Percentiles rank a stretch among this genome's conserved stretches.
These are phyloP conservation scores for Claviceps cyperi DNA, from an alignment of 2,329 filamentous ascomycete genomes.

Conservation along the genomic window DNA sequence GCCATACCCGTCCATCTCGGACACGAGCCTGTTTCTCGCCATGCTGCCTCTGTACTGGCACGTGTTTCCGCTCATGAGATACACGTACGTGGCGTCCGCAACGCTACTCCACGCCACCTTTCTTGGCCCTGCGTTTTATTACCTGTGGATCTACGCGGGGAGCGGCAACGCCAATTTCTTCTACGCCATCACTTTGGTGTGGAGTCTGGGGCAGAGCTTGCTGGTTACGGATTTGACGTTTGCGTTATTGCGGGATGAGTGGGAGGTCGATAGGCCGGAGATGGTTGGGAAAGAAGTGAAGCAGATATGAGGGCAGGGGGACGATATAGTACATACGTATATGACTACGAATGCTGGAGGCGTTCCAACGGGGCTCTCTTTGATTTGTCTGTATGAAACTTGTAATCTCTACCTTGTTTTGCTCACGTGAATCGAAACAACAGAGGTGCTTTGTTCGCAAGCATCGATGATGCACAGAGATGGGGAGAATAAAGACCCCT, in stretches of 20 bases:
- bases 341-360: background rate
- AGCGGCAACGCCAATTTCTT: conserved; percentile 99
- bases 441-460: too few species aligned
- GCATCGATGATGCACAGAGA: too few species aligned
- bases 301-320: conserved; percentile 48
- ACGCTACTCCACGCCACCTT: conserved; percentile 78
- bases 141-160: conserved; percentile 95
- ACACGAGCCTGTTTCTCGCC: conserved; percentile 74
- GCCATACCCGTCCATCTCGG: conserved; percentile 86
- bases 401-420: too few species aligned
- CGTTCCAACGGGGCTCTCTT: background rate
- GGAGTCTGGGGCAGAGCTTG: conserved; percentile 80
- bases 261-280: conserved; percentile 83
- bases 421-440: too few species aligned
- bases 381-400: too few species aligned
- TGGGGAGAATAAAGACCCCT: too few species aligned
- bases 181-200: conserved; percentile 97
- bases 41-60: conserved; percentile 80
- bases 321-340: background rate
- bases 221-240: conserved; percentile 80
- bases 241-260: conserved; percentile 79
- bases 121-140: conserved; percentile 86
- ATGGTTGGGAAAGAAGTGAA: conserved; percentile 77
- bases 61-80: conserved; percentile 83
- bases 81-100: conserved; percentile 74